These are phyloP conservation scores for Rhinocladiella similis DNA, from an alignment of 2,329 filamentous ascomycete species.

Conservation along the genomic window DNA sequence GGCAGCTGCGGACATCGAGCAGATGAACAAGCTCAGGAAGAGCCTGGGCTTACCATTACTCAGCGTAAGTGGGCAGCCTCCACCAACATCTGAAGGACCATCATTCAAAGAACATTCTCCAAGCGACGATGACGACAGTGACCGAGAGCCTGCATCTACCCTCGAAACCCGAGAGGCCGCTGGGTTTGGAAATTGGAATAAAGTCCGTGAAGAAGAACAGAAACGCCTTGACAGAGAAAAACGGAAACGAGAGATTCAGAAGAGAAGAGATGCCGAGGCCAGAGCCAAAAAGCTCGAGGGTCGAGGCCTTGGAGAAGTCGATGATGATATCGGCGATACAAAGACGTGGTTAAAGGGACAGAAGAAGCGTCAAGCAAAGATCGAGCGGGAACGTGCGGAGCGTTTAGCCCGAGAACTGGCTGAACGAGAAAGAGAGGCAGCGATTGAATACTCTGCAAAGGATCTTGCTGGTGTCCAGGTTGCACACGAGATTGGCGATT, in stretches of 20 bases:
- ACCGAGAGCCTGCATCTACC: constrained; percentile 76
- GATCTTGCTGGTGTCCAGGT: constrained; percentile 91
- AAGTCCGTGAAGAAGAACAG: constrained; percentile 68
- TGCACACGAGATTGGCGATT: constrained; percentile 78
- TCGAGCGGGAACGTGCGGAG: constrained; percentile 70
- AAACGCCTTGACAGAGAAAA: constrained; percentile 67
- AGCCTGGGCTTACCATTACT: constrained; percentile 30
- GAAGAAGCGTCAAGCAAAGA: constrained; percentile 93
- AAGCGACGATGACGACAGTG: constrained; percentile 44
- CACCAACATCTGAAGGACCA: constrained; percentile 44
- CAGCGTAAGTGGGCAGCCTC: constrained; percentile 27
- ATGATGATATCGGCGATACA: constrained; percentile 69
- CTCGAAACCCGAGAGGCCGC: constrained; percentile 64
- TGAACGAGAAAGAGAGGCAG: constrained; percentile 68
- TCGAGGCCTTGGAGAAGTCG: constrained; percentile 76
- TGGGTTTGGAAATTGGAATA: constrained; percentile 53
- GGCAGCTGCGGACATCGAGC: constrained; percentile 28
- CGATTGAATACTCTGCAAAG: constrained; percentile 76
- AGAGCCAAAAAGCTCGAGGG: constrained; percentile 75
- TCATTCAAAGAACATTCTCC: constrained; percentile 52
- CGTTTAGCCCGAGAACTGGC: constrained; percentile 73
- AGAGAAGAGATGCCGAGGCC: constrained; percentile 80
- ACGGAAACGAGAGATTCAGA: constrained; percentile 79
- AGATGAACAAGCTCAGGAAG: constrained; percentile 33
- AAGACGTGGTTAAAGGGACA: constrained; percentile 83